Evolutionary conservation across 208 protist species (phyloP).

Genomic region (Crithidia sp.): DNA sequence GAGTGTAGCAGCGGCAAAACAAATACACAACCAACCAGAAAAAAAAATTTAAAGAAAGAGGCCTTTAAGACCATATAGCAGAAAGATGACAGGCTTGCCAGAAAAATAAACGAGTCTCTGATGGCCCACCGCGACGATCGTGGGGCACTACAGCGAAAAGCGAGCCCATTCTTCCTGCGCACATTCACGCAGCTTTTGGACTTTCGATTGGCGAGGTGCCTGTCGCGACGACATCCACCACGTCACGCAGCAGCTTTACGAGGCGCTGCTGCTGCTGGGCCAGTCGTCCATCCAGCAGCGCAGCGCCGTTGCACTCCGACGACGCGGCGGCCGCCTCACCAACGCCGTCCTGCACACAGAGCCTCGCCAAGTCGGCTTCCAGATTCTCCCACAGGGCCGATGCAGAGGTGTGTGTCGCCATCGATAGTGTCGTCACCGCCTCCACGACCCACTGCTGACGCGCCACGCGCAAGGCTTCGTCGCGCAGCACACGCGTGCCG

Average conservation of each 20-base stretch:
- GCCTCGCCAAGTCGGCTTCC: background rate
- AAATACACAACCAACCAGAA: too few relatives aligned
- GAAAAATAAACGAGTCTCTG: too few relatives aligned
- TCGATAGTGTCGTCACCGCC: background rate
- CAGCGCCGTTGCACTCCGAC: background rate
- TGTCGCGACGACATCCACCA: background rate
- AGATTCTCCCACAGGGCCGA: background rate
- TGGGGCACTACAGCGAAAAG: too few relatives aligned
- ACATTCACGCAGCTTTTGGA: background rate
- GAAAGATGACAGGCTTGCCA: too few relatives aligned
- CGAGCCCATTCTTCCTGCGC: background rate
- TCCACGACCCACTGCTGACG: conserved; percentile 10
- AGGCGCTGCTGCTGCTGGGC: conserved; percentile 21
- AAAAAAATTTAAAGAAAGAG: too few relatives aligned
- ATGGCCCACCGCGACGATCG: too few relatives aligned
- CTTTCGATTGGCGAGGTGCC: background rate
- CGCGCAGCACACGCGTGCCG: background rate
- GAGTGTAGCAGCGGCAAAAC: too few relatives aligned
- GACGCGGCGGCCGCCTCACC: background rate
- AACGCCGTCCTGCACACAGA: background rate
- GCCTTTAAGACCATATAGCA: too few relatives aligned
- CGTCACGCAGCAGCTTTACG: conserved; percentile 1
- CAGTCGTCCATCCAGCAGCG: conserved; percentile 4
- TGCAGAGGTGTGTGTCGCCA: background rate
- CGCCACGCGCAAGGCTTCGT: background rate